Conservation (phyloP, 306 rosid species). For the Cotoneaster glaucophyllus region DNA sequence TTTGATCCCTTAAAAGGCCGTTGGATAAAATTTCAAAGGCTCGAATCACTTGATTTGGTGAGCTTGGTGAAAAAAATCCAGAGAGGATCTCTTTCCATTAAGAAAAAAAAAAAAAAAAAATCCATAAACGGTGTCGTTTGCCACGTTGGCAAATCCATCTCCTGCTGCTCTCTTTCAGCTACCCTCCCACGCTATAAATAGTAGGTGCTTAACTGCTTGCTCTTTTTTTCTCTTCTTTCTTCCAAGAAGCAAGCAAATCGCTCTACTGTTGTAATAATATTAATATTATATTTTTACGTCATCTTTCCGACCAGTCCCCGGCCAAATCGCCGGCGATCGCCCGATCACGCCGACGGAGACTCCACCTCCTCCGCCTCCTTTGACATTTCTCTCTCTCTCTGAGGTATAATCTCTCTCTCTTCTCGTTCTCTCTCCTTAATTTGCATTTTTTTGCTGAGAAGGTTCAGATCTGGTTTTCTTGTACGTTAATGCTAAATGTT, state of each 20-base stretch:
- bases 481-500: not conserved
- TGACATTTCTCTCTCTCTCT: not conserved
- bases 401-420: conserved; percentile 31
- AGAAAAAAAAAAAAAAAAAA: too few relatives aligned
- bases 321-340: conserved; percentile 37
- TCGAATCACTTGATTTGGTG: too few relatives aligned
- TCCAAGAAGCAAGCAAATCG: not conserved
- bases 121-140: too few relatives aligned
- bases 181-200: conserved; percentile 43
- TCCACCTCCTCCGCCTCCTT: not conserved
- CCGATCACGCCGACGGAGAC: conserved; percentile 29
- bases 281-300: not conserved
- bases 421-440: not conserved
- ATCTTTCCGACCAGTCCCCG: conserved; percentile 21
- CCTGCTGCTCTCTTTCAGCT: not conserved
- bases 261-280: not conserved
- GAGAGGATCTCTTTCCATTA: too few relatives aligned
- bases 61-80: too few relatives aligned
- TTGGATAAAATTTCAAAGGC: too few relatives aligned
- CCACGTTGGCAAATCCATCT: not conserved
- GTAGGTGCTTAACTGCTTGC: rapidly evolving
- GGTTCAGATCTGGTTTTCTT: conserved; percentile 47
- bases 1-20: too few relatives aligned
- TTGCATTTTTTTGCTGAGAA: not conserved
- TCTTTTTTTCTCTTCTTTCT: conserved; percentile 39